Evolutionary conservation across 1,284 basidiomycete genomes (phyloP), one percentile per base, ranked within the genome.

Genomic region (Cystobasidium sp.): DNA sequence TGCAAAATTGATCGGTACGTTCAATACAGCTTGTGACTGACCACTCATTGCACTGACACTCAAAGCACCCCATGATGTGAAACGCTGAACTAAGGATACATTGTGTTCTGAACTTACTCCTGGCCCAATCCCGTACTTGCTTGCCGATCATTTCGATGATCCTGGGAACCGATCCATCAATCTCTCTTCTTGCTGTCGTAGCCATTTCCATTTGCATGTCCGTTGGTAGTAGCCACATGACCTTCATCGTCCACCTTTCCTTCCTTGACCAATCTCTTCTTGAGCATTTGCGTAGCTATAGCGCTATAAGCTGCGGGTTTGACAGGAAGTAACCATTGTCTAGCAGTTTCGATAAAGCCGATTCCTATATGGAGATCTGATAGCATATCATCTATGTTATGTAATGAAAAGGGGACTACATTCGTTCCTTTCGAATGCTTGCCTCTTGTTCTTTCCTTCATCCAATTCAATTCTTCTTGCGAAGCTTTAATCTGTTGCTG

Each of bases 271-370:
- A 73, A n/a, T 46, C 70, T 24, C 41, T 66, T 20, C n/a, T 53
- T 64, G 12, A 73, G 52, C 62, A 73, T 46, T 43, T 67, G 39
- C 16, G 59, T 51, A 18, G 73, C 65, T 10, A 75, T 14, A 9
- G 43, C 24, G 53, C 55, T 37, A 46, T 75, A 75, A 22, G 58
- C 47, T 16, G 73, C 51, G 22, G 79, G 79, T 22, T 78, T 75
- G 10, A 80, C 76, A 6, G 79, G 79, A 16, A 80, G 43, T 59
- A 80, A 47, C 79, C 79, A 80, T 65, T 80, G 79, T 37, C 68
- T 61, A 3, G 79, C 18, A 1, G 70, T 79, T 41, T 64, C 52
- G 7, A 43, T 68, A 9, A 31, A 64, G 6, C 76, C 52, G 16
- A 80, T 59, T n/a, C 59, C 43, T 20, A 80, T 59, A n/a, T 72